Evolutionary conservation across 352 stramenopile species (phyloP), one percentile per base, ranked within the genome.

Genomic region (Pelagophyceae sp.): DNA sequence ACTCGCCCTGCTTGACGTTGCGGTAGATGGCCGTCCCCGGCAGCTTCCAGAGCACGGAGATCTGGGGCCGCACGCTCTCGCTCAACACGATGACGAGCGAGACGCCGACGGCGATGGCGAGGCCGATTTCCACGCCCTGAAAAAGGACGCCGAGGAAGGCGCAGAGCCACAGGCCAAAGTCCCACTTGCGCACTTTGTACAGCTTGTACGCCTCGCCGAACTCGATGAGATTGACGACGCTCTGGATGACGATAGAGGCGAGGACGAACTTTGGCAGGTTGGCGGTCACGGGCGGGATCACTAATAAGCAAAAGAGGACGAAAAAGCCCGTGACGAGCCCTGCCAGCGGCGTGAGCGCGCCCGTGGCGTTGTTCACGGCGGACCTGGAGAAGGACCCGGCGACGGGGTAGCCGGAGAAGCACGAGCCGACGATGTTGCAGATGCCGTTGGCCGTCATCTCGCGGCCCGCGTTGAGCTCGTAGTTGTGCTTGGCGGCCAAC

Each of bases 371-470:
- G 80, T 96, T 95, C 37, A 98, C 92, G 5, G 92, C 91, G 5
- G 88, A 96, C 58, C 93, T 85, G 25, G 85, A 93, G 71, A 98
- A 93, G 63, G 88, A 91, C 1, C 87, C 93, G 2, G 88, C 95
- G 6, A 91, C 90, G 25, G 92, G 91, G 86, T 96, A 97, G 23
- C 84, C 81, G 78, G 91, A 83, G 83, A 95, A 95, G 72, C 96
- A 90, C 5, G 86, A 88, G 17, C 87, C 89, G 19, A 91, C 80
- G 11, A 96, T 78, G 79, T 96, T 97, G 1, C 91, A 88, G 71
- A 95, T 87, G n/a, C 92, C 92, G 0, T 93, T 77, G 67, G 91
- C 93, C 17, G 87, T 86, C 23, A 95, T 82, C 77, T 95, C 91
- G 76, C 94, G 89, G 80, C 93, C 93, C 0, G 89, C 82, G 27